Evolutionary conservation across 225 moss, liverwort and hornwort genomes (phyloP), one percentile per base, ranked within the genome.

Genomic region (Pleurozium schreberi): DNA sequence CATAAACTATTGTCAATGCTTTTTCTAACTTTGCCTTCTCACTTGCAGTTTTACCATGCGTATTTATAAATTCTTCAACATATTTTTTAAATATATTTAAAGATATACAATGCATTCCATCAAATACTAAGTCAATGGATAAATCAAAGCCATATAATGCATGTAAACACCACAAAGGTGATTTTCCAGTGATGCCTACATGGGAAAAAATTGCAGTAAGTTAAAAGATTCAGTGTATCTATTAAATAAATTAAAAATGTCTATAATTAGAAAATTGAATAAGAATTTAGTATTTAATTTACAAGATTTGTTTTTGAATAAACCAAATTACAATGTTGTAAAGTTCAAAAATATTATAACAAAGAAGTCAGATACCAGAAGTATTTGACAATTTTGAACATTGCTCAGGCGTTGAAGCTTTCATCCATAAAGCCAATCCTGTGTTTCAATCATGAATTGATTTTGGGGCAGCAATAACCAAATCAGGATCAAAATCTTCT

Each of bases 221-320:
- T 17, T 0, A 9, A 0, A 73, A 45, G 3, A 15, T 26, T 15
- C 0, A 43, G 28, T 43, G 16, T 26, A 28, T 27, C 28, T 5
- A 0, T 2, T 0, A 28, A 73, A 73, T 17, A 7, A 28, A 45
- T 16, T 27, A 28, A 3, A 43, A 28, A 5, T 43, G 16, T 2
- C 3, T 15, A 5, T 0, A 43, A 1, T 27, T 43, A 0, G 5
- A 5, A 42, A 43, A 15, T 27, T 71, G 3, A 16, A 71, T 5
- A 27, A 27, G 5, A 42, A 8, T 7, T 0, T 43, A 15, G 3
- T 27, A 2, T 8, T 42, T 0, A 70, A 27, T 27, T 23, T 15
- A 27, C 3, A 14, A 26, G 3, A 25, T 2, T 8, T n/a, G n/a
- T n/a, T 14, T 53, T 4, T 12, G 9, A 14, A 5, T 27, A 5